Evolutionary conservation across 2,329 filamentous ascomycete species (phyloP), one percentile per base, ranked within the genome.

Genomic region (Elsinoe arachidis): DNA sequence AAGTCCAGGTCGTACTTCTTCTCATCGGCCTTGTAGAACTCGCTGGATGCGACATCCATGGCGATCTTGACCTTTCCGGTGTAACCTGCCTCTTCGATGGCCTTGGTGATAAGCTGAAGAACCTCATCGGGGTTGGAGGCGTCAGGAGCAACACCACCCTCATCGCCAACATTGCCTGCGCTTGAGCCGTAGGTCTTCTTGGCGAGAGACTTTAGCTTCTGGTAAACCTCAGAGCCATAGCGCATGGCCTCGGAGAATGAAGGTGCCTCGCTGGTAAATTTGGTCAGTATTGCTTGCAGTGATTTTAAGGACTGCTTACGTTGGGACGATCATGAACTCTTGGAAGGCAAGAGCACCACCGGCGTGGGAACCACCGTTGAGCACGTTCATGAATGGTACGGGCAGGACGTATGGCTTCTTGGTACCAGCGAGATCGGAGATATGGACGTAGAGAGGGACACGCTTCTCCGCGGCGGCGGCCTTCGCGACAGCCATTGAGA

Each of bases 1-100:
- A 97, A 99, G 86, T 97, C 93, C 64, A 99, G 83, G 73, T 99
- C 93, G 84, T 99, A 99, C 83, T 97, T 97, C 88, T 97, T 96
- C 74, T 79, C 92, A 55, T 93, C 89, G 53, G 70, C 67, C 73
- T 97, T 97, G 87, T 99, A 99, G 84, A 99, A 99, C 78, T 99
- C 93, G 81, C 88, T 95, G 64, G 93, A 96, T 65, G 93, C 93
- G 73, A 97, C 92, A 71, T 99, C 93, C 90, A 99, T 95, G 73
- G 93, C 93, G 69, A 99, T 99, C 76, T 95, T 89, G 75, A 99
- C 86, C 82, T 93, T 81, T 76, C 92, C 93, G 60, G 87, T 90
- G 82, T 99, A 97, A 66, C 93, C 93, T 65, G 92, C 88, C 78
- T 90, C 78, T 78, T 96, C 89, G 65, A 99, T 99, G 72, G 93